A percentile compares a stretch with the other conserved stretches of the same genome.
Evolutionary conservation across 352 stramenopile species (phyloP).

Genomic region (Pythium folliculosum): DNA sequence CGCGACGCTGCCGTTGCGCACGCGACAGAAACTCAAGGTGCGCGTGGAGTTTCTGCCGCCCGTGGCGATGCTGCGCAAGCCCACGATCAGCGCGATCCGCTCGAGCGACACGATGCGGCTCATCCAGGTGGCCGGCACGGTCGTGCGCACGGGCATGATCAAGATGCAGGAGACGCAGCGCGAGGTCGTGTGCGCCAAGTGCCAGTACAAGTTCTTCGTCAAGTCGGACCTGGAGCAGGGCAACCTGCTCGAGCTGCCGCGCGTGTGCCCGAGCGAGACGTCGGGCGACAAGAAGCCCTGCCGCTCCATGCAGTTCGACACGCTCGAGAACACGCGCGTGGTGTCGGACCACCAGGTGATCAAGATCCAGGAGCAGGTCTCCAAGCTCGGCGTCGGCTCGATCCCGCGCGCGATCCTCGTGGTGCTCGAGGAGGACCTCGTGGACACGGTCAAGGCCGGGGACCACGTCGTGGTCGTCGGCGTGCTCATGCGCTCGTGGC

Average conservation of each 20-base stretch:
- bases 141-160: constrained; percentile 90
- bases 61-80: constrained; percentile 78
- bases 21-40: constrained; percentile 67
- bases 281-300: constrained; percentile 55
- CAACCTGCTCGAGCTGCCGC: constrained; percentile 87
- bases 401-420: constrained; percentile 95
- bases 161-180: constrained; percentile 94
- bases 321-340: constrained; percentile 49
- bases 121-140: constrained; percentile 83
- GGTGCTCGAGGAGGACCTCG: constrained; percentile 91
- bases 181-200: constrained; percentile 85
- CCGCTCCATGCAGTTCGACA: constrained; percentile 74
- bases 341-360: constrained; percentile 91
- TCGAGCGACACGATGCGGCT: constrained; percentile 90
- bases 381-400: constrained; percentile 89
- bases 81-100: constrained; percentile 86
- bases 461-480: constrained; percentile 95
- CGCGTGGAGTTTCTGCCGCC: constrained; percentile 92
- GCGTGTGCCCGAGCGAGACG: constrained; percentile 14
- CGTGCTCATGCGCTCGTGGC: constrained; percentile 94
- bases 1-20: constrained; percentile 37
- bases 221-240: constrained; percentile 89
- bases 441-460: constrained; percentile 90
- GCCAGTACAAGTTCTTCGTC: constrained; percentile 81
- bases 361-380: constrained; percentile 96